Percentiles rank a stretch among this genome's conserved stretches.
These are phyloP conservation scores for Echeveria elegans DNA, from an alignment of 164 flowering plant genomes.

Conservation along the genomic window DNA sequence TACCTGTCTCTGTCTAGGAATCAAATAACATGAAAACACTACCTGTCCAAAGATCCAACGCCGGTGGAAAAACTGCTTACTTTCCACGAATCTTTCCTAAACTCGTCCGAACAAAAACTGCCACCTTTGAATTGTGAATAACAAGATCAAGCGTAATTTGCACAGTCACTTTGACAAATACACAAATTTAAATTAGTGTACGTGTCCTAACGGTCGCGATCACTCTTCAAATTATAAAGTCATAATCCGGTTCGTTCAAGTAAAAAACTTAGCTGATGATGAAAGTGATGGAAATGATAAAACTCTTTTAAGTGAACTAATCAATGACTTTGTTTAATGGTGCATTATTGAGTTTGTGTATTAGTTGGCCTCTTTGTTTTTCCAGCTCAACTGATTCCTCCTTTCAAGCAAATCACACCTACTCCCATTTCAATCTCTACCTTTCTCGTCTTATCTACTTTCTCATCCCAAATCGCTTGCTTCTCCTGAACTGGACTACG, in stretches of 20 bases:
- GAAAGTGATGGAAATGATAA: background rate
- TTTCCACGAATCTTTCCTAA: background rate
- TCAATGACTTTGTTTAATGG: background rate
- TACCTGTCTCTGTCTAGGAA: background rate
- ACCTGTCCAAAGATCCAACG: background rate
- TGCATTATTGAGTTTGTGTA: background rate
- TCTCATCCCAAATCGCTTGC: background rate
- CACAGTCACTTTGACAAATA: background rate
- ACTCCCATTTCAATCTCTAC: background rate
- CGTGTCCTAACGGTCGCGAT: background rate
- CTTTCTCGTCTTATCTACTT: background rate
- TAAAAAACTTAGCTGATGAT: background rate
- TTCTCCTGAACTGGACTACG: too few species aligned
- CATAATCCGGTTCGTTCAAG: background rate
- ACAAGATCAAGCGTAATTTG: too few species aligned
- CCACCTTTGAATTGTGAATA: too few species aligned
- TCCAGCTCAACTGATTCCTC: background rate
- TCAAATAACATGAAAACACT: background rate
- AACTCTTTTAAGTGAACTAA: background rate
- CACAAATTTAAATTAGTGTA: background rate
- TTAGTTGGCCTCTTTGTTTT: background rate
- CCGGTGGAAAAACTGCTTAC: background rate
- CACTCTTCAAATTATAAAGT: background rate
- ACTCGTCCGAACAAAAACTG: background rate
- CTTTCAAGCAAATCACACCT: background rate